phyloP scores from a whole-genome alignment of 2,329 filamentous ascomycete genomes.

The Diaporthe amygdali region DNA sequence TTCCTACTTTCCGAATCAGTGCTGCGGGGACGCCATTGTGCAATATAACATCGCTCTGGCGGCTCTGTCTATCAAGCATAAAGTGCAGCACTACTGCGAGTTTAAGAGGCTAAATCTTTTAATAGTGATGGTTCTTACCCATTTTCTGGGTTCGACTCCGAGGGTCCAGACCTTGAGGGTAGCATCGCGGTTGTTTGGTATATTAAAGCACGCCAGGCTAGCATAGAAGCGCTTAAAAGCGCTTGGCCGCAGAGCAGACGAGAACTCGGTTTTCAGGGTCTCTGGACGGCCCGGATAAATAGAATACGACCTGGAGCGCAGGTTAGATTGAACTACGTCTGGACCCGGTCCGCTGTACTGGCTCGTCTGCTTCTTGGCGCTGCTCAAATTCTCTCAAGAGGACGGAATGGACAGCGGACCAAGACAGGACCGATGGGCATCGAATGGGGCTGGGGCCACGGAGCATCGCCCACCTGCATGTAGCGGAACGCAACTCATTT shows the following conservation, averaged over 20 bases:
- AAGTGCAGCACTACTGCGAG: constrained; percentile 4
- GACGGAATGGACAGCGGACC: not conserved
- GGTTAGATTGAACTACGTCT: not conserved
- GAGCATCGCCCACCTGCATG: not conserved
- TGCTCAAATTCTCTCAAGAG: not conserved
- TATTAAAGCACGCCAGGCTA: constrained; percentile 9
- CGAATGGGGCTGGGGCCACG: not conserved
- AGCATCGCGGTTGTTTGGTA: constrained; percentile 3
- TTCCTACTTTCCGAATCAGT: constrained; percentile 10
- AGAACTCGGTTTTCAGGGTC: not conserved
- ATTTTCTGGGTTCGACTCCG: constrained; percentile 9
- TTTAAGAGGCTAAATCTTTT: constrained; percentile 16
- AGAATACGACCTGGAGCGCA: not conserved
- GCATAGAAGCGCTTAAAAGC: constrained; percentile 9
- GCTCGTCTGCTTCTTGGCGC: not conserved
- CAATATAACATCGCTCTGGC: constrained; percentile 12
- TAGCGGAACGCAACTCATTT: not conserved
- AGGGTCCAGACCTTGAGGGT: constrained; percentile 4
- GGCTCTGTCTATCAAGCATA: constrained; percentile 12
- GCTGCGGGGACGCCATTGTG: constrained; percentile 6
- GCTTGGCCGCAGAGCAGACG: not conserved
- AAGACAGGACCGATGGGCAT: not conserved
- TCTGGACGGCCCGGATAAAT: constrained; percentile 14
- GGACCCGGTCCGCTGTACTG: not conserved
- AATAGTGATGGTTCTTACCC: constrained; percentile 9